These are phyloP conservation scores for Clonostachys sp. DNA, from an alignment of 2,329 filamentous ascomycete species.

Conservation along the genomic window DNA sequence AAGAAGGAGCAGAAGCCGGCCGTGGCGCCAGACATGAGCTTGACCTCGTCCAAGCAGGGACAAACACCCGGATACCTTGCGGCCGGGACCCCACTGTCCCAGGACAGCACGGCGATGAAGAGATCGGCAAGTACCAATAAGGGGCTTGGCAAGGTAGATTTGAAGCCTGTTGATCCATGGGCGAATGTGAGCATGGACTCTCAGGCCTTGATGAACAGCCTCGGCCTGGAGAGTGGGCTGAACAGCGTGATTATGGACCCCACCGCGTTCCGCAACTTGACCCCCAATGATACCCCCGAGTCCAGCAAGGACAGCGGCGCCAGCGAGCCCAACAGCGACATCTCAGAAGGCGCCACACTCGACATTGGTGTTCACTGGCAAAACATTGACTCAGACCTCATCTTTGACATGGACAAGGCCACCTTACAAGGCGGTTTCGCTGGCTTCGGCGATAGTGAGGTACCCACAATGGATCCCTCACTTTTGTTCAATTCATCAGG, in stretches of 20 bases:
- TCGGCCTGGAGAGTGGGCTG: slow-evolving; percentile 25
- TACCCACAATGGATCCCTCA: slow-evolving; percentile 15
- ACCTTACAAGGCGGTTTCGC: slow-evolving; percentile 10
- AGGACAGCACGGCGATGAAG: slow-evolving; percentile 38
- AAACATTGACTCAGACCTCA: slow-evolving; percentile 38
- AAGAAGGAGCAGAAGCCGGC: slow-evolving; percentile 25
- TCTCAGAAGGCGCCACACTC: slow-evolving; percentile 47
- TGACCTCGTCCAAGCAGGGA: slow-evolving; percentile 40
- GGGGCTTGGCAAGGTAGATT: slow-evolving; percentile 21
- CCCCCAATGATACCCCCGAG: slow-evolving; percentile 61
- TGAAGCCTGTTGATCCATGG: slow-evolving; percentile 24
- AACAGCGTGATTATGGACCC: slow-evolving; percentile 47
- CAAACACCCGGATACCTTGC: slow-evolving; percentile 37
- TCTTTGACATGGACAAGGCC: slow-evolving; percentile 34
- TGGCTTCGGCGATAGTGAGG: not conserved
- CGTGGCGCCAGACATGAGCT: slow-evolving; percentile 27
- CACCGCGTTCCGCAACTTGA: slow-evolving; percentile 47
- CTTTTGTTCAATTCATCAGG: slow-evolving; percentile 15
- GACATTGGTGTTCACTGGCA: slow-evolving; percentile 50
- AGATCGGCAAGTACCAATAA: slow-evolving; percentile 42
- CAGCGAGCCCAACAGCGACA: slow-evolving; percentile 59
- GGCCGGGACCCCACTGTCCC: slow-evolving; percentile 46
- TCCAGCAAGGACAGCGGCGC: slow-evolving; percentile 56
- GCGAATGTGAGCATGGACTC: slow-evolving; percentile 45
- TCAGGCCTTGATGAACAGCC: slow-evolving; percentile 27